Base-by-base conservation (phyloP, 805 yeast genomes). In the Lachancea dasiensis region DNA sequence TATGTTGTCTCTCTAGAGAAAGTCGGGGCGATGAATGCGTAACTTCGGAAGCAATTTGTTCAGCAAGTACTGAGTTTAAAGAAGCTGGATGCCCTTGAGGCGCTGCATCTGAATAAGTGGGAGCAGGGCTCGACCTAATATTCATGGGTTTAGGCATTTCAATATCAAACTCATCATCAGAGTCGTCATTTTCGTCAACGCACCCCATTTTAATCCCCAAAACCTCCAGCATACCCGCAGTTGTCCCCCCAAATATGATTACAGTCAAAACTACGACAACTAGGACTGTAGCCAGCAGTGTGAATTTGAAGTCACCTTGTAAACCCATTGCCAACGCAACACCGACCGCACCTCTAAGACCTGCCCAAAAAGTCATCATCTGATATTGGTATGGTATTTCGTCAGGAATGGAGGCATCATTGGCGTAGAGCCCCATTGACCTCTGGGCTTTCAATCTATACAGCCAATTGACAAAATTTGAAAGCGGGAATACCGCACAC, bases 351-450 rank as follows among this genome's bases (percentile, higher is more conserved):
- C 99, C 99, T 56, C 99, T 73, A 40, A 92, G 69, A 3, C 99
- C 99, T 2, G 98, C 98, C 99, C 99, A 92, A 60, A 92, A 92
- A 35, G 90, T 86, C 98, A 92, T 92, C 85, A 87, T 86, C 64
- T 92, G 98, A 61, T 92, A 92, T 44, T 82, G 86, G 52, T 86
- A 90, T 18, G 95, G 92, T 45, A 92, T 87, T 63, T 90, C 97
- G 52, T 87, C 96, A 2, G 84, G 82, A 8, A 72, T 64, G 2
- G 70, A 52, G 36, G 52, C 60, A 11, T 44, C 36, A 13, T 46
- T 32, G 18, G 41, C 41, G n/a, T 44, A 41, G 8, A 65, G 50
- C 5, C 77, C 78, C 36, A 63, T 50, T 16, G 77, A 69, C 43
- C 73, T 70, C 18, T 40, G 33, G 16, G 74, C 68, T 48, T 79